A percentile compares a stretch with the other conserved stretches of the same genome.
Evolutionary conservation across 257 asterid species (phyloP).

Genomic region (Forsythia suspensa): DNA sequence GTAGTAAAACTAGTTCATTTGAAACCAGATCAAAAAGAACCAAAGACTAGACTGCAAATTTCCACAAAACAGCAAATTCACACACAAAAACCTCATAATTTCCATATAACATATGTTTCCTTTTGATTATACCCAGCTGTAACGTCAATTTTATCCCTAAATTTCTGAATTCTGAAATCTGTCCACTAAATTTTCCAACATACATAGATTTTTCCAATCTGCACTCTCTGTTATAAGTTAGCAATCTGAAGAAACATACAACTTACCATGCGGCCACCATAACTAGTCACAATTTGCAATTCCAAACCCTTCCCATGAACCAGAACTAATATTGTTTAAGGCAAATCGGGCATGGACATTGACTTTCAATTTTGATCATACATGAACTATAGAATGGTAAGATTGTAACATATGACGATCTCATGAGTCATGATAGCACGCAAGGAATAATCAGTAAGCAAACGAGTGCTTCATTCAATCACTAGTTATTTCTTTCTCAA

Average conservation of each 20-base stretch:
- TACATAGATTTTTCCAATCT: not conserved
- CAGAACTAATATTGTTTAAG: not conserved
- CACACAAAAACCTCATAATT: not conserved
- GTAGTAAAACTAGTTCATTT: not conserved
- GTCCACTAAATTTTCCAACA: not conserved
- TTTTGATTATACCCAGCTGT: not conserved
- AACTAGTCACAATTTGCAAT: not conserved
- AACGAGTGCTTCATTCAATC: not conserved
- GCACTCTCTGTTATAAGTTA: not conserved
- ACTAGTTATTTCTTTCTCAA: not conserved
- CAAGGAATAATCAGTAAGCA: not conserved
- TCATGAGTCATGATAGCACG: not conserved
- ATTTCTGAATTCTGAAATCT: not conserved
- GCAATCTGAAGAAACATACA: not conserved
- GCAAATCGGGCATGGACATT: not conserved
- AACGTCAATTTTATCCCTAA: not conserved
- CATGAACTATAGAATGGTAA: not conserved
- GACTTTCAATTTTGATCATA: not conserved
- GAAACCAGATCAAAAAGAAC: not conserved
- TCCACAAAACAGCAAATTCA: not conserved
- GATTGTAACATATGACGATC: not conserved
- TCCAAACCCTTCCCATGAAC: not conserved
- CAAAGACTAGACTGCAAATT: not conserved
- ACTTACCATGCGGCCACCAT: not conserved
- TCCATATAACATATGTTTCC: not conserved